Evolutionary conservation across 73 alveolate species (phyloP).

Genomic region (Paramecium primaurelia): DNA sequence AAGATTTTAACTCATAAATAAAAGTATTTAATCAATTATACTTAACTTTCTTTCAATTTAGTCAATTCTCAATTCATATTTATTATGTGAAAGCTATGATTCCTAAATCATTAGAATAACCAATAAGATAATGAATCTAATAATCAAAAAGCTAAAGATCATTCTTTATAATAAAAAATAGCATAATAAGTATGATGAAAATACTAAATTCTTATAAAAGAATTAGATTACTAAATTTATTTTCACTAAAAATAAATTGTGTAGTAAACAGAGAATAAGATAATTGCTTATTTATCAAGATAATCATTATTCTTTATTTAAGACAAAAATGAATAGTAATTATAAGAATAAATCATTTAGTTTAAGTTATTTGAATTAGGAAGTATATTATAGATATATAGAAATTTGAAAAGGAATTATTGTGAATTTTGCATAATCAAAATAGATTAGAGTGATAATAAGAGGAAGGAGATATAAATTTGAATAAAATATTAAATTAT

Average conservation of each 20-base stretch:
- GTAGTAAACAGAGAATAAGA: neutral
- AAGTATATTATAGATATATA: too few species aligned
- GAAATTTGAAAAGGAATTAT: neutral
- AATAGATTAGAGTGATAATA: neutral
- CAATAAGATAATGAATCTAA: neutral
- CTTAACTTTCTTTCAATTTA: neutral
- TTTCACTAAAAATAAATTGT: neutral
- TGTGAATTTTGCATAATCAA: neutral
- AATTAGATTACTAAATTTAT: neutral
- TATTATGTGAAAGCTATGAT: neutral
- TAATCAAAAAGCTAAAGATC: neutral
- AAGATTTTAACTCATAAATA: constrained; percentile 83
- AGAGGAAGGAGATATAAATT: neutral
- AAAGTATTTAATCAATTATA: neutral
- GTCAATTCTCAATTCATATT: neutral
- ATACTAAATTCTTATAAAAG: neutral
- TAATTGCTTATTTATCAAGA: neutral
- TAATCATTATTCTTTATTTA: neutral
- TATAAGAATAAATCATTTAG: neutral
- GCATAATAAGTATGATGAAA: too few species aligned
- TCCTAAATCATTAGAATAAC: neutral
- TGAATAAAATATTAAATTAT: neutral
- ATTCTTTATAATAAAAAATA: neutral
- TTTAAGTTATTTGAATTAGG: too few species aligned
- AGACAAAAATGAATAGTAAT: neutral